Evolutionary conservation across 225 moss, liverwort and hornwort species (phyloP).

Genomic region (Pseudisothecium myosuroides): DNA sequence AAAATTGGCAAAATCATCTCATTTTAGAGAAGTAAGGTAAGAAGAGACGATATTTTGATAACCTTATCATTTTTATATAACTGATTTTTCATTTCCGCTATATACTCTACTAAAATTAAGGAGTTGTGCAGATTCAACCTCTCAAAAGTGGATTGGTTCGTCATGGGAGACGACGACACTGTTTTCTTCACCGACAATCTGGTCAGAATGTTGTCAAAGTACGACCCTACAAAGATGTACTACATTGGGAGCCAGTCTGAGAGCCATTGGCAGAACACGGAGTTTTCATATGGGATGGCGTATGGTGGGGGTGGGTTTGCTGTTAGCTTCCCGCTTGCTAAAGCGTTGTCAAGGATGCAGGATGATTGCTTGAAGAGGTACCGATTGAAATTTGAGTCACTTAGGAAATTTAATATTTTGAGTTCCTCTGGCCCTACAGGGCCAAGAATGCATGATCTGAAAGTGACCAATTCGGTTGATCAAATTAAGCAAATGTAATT

Average conservation of each 20-base stretch:
- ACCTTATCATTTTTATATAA: no score
- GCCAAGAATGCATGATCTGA: background rate
- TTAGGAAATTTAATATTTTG: background rate
- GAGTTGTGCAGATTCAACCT: conserved; percentile 25
- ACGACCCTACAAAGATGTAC: conserved; percentile 52
- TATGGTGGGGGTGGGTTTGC: conserved; percentile 51
- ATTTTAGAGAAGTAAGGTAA: background rate
- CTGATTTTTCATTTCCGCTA: background rate
- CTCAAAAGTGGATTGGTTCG: conserved; percentile 77
- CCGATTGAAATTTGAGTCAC: background rate
- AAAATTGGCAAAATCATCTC: background rate
- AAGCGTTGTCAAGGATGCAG: conserved; percentile 29
- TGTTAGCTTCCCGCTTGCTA: conserved; percentile 39
- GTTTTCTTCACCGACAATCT: conserved; percentile 86
- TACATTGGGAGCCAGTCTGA: conserved; percentile 53
- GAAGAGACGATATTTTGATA: background rate
- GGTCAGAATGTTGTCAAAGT: conserved; percentile 62
- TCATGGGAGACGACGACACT: conserved; percentile 98
- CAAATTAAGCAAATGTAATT: background rate
- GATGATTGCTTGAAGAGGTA: conserved; percentile 47
- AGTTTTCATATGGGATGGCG: conserved; percentile 45
- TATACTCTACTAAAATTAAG: background rate
- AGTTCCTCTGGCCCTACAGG: background rate
- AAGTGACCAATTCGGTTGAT: background rate
- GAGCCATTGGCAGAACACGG: conserved; percentile 46